Base-by-base conservation (phyloP, 768 basidiomycete genomes). In the Podaxis sp. region DNA sequence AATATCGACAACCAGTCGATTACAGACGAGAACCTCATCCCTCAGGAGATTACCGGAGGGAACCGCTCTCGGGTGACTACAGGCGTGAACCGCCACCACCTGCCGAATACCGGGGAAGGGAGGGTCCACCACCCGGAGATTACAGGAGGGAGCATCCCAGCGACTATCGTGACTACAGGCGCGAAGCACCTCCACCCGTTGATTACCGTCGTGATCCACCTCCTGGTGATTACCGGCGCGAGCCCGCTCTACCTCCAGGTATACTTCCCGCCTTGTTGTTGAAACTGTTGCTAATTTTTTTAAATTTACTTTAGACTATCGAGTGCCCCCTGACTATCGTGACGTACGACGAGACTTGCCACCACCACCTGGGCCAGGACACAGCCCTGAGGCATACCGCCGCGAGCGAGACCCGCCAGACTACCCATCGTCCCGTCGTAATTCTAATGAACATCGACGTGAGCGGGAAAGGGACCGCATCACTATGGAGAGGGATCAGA, bases 401-500 rank as follows among this genome's bases (percentile, higher is more conserved):
- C 60, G 60, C 26, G 57, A 58, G 26, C 57, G 57, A 11, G 60
- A 62, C 3, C 60, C 53, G 22, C 60, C 55, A 37, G 60, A 62
- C 41, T 62, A 46, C 28, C 60, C 60, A 1, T 22, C 60, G 1
- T 62, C 60, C 1, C 60, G 53, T 48, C 60, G 60, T n/a, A 56
- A 62, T 24, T 62, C 60, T 13, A 62, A 54, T 26, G 60, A 62
- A 46, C 40, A 58, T 24, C 56, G 62, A 11, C 62, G 62, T 24
- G 62, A 63, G 15, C 62, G 62, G 20, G 62, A 63, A 38, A 63
- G 62, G 28, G 63, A 64, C 22, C 57, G 62, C 17, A 22, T 52
- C 36, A 30, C 28, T n/a, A 30, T 28, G 10, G 62, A 63, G 49
- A 64, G 60, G 8, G 48, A 49, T 30, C 48, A 50, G 46, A 50